Evolutionary conservation across 352 stramenopile genomes (phyloP).

Genomic region (Phytopythium sindhum): DNA sequence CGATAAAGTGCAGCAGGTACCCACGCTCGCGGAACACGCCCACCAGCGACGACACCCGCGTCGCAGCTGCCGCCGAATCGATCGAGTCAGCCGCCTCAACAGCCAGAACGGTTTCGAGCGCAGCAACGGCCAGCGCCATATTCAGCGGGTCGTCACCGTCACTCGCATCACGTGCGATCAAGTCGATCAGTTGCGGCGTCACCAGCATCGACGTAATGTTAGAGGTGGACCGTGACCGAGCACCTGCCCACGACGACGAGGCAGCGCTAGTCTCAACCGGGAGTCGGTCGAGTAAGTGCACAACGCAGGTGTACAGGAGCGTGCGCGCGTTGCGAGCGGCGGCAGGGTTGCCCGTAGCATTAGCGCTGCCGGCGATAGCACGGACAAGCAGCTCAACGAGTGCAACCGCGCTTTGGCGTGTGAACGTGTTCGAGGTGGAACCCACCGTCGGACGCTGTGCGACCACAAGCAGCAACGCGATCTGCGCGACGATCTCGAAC

Average conservation of each 20-base stretch:
- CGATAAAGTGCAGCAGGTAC: conserved; percentile 79
- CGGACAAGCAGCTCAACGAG: conserved; percentile 68
- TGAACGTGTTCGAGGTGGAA: conserved; percentile 18
- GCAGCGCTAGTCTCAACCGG: background rate
- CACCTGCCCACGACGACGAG: background rate
- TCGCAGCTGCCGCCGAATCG: background rate
- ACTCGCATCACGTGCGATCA: conserved; percentile 72
- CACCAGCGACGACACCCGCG: conserved; percentile 32
- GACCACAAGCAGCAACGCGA: conserved; percentile 52
- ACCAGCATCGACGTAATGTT: conserved; percentile 5
- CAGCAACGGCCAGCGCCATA: conserved; percentile 76
- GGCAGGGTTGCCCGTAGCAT: conserved; percentile 62
- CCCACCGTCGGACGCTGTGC: conserved; percentile 25
- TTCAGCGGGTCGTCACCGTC: conserved; percentile 75
- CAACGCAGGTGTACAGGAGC: conserved; percentile 71
- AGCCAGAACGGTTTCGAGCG: conserved; percentile 60
- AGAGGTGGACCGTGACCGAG: background rate
- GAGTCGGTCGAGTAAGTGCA: conserved; percentile 57
- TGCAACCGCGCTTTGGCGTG: conserved; percentile 32
- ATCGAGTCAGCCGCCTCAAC: conserved; percentile 26
- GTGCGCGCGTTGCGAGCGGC: conserved; percentile 74
- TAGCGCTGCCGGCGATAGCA: conserved; percentile 54
- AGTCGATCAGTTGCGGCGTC: conserved; percentile 47
- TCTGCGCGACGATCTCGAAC: conserved; percentile 71
- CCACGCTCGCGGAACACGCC: conserved; percentile 67